These are phyloP conservation scores for Gliomastix tumulicola DNA, from an alignment of 2,329 filamentous ascomycete genomes.

Conservation along the genomic window DNA sequence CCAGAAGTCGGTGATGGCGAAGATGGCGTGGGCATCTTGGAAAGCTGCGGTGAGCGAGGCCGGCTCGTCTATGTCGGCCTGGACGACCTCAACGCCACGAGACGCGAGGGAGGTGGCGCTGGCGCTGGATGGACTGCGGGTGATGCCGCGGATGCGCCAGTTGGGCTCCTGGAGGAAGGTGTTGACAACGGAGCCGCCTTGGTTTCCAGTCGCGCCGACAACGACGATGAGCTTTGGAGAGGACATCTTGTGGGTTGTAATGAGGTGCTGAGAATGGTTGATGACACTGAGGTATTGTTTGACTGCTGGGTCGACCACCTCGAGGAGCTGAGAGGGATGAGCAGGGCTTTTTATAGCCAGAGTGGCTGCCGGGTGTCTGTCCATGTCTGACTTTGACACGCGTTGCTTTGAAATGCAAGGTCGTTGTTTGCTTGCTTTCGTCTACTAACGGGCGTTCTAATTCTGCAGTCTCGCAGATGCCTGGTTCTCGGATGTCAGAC, in stretches of 20 bases:
- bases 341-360: too few relatives aligned
- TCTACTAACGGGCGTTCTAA: too few relatives aligned
- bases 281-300: too few relatives aligned
- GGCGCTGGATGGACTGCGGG: slow-evolving; percentile 29
- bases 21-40: slow-evolving; percentile 26
- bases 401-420: too few relatives aligned
- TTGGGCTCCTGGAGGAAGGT: slow-evolving; percentile 6
- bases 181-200: slow-evolving; percentile 8
- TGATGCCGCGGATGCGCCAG: slow-evolving; percentile 19
- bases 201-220: slow-evolving; percentile 6
- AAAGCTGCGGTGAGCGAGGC: slow-evolving; percentile 24
- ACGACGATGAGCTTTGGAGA: slow-evolving; percentile 4
- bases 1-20: slow-evolving; percentile 24
- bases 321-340: too few relatives aligned
- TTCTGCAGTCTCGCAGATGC: too few relatives aligned
- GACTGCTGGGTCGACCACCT: too few relatives aligned
- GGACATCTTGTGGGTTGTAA: not conserved
- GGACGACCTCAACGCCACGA: slow-evolving; percentile 26
- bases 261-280: too few relatives aligned
- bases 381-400: too few relatives aligned
- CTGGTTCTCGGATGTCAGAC: too few relatives aligned
- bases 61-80: slow-evolving; percentile 21
- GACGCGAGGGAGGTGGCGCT: slow-evolving; percentile 20
- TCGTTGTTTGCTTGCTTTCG: too few relatives aligned
- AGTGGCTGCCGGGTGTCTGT: too few relatives aligned